Percentiles rank a stretch among this genome's conserved stretches.
These are phyloP conservation scores for Colletotrichum echinochloae DNA, from an alignment of 2,329 filamentous ascomycete species.

Conservation along the genomic window DNA sequence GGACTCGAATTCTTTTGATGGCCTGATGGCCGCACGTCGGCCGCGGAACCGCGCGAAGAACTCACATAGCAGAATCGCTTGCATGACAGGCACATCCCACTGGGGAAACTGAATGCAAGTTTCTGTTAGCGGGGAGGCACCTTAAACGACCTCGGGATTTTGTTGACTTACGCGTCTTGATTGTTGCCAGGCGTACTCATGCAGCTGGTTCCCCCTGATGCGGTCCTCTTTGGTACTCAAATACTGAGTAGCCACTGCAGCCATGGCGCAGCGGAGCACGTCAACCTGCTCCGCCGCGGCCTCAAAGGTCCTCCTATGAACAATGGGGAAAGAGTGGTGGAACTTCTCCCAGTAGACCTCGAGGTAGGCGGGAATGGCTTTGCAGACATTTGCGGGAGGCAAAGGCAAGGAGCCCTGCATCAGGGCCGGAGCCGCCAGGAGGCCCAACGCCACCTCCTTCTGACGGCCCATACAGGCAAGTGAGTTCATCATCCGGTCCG, in stretches of 20 bases:
- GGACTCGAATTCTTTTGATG: slow-evolving; percentile 62
- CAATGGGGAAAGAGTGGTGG: slow-evolving; percentile 61
- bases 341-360: slow-evolving; percentile 66
- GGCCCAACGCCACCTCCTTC: slow-evolving; percentile 55
- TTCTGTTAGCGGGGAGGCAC: background rate
- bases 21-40: slow-evolving; percentile 59
- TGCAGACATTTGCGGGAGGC: slow-evolving; percentile 48
- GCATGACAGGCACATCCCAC: slow-evolving; percentile 64
- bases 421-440: slow-evolving; percentile 52
- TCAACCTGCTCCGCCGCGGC: slow-evolving; percentile 54
- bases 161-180: slow-evolving; percentile 60
- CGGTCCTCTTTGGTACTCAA: slow-evolving; percentile 62
- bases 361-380: slow-evolving; percentile 62
- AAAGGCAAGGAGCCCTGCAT: slow-evolving; percentile 52
- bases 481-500: slow-evolving; percentile 50
- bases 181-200: slow-evolving; percentile 64
- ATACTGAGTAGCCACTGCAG: slow-evolving; percentile 66
- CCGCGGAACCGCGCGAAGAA: slow-evolving; percentile 67
- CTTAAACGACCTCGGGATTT: background rate
- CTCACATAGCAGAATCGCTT: slow-evolving; percentile 67
- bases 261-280: slow-evolving; percentile 66
- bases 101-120: slow-evolving; percentile 54
- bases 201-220: slow-evolving; percentile 61
- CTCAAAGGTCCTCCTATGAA: slow-evolving; percentile 62
- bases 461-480: slow-evolving; percentile 54